Conservation (phyloP, 495 filamentous ascomycete species). For the Oidiodendron maius region DNA sequence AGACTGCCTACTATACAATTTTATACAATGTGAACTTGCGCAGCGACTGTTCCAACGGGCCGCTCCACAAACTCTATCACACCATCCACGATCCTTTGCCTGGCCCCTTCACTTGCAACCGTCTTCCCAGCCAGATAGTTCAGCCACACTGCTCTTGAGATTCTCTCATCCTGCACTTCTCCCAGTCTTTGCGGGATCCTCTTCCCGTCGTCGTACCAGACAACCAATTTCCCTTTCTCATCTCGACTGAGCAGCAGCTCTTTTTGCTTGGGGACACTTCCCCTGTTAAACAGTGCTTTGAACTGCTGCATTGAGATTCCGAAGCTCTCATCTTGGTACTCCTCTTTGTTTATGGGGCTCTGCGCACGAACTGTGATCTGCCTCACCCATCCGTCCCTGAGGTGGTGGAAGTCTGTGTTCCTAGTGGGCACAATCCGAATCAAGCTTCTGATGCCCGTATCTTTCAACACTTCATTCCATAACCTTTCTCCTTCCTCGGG, state of each 20-base stretch:
- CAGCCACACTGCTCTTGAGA: constrained; percentile 80
- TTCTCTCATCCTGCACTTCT: constrained; percentile 65
- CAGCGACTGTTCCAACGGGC: constrained; percentile 78
- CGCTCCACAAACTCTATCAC: constrained; percentile 83
- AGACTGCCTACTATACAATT: neutral
- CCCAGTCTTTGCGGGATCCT: constrained; percentile 52
- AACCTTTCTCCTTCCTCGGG: constrained; percentile 56
- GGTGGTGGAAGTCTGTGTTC: constrained; percentile 86
- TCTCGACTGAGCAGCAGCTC: constrained; percentile 70
- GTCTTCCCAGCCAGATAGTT: constrained; percentile 83
- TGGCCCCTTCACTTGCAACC: constrained; percentile 77
- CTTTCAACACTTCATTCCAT: constrained; percentile 66
- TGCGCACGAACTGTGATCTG: constrained; percentile 68
- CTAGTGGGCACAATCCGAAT: constrained; percentile 77
- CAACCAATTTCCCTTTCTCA: constrained; percentile 55
- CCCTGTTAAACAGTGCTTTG: constrained; percentile 69
- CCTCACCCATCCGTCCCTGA: constrained; percentile 86
- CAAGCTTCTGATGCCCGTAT: constrained; percentile 58
- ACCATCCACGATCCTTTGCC: constrained; percentile 79
- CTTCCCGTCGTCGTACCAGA: constrained; percentile 59
- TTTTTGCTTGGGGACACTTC: constrained; percentile 67
- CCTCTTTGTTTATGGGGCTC: constrained; percentile 27
- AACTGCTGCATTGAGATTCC: constrained; percentile 61
- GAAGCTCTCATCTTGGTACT: constrained; percentile 66
- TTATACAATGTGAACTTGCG: constrained; percentile 45